Conservation (phyloP, 805 yeast genomes). For the Naumovozyma dairenensis region DNA sequence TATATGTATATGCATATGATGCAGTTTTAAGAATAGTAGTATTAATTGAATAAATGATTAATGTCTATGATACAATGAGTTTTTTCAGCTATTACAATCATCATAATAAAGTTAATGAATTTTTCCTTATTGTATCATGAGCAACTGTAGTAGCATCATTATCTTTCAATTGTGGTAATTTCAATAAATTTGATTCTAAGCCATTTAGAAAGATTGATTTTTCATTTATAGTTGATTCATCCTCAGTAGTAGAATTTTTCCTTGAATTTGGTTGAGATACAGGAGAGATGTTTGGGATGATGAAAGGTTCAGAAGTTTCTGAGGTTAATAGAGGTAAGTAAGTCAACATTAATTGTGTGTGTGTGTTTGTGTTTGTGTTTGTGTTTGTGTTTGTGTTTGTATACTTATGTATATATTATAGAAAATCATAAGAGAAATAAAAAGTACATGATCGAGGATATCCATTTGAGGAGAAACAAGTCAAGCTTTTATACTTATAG, state of each 20-base stretch:
- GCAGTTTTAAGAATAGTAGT: neutral
- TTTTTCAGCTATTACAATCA: no score
- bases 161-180: neutral
- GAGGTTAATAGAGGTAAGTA: conserved; percentile 45
- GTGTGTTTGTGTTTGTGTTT: conserved; percentile 2
- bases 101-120: conserved; percentile 6
- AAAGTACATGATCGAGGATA: no score
- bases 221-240: conserved; percentile 6
- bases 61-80: neutral
- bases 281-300: conserved; percentile 57
- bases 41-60: neutral
- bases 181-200: neutral
- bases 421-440: no score
- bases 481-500: no score
- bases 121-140: conserved; percentile 2
- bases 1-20: neutral
- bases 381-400: neutral
- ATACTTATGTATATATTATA: no score
- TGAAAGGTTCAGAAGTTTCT: conserved; percentile 50
- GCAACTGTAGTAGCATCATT: neutral
- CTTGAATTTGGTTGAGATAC: conserved; percentile 31
- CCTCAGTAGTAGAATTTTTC: conserved; percentile 21
- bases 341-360: neutral
- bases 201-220: neutral
- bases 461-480: no score